phyloP scores from a whole-genome alignment of 169 alveolate species.

The Plasmodium billcollinsi region DNA sequence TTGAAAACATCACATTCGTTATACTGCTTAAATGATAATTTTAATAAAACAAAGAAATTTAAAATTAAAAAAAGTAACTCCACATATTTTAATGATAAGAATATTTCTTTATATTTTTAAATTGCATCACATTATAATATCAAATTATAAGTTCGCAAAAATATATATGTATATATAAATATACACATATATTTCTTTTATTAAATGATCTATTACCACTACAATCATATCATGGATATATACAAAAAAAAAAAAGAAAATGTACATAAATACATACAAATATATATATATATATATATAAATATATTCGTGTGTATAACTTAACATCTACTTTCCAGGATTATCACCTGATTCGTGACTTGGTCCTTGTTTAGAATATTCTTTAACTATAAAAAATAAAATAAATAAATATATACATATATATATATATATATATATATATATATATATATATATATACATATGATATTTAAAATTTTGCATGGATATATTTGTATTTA shows the following conservation, averaged over 20 bases:
- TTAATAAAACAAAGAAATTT: background rate
- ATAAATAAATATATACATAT: background rate
- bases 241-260: no score
- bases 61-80: constrained; percentile 34
- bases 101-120: constrained; percentile 18
- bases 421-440: background rate
- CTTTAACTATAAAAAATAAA: constrained; percentile 50
- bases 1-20: background rate
- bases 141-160: no score
- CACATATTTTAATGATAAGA: constrained; percentile 43
- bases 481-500: no score
- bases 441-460: background rate
- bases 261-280: no score
- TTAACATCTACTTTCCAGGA: background rate
- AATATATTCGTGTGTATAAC: no score
- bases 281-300: no score
- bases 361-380: constrained; percentile 4
- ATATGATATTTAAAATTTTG: background rate
- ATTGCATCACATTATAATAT: background rate
- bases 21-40: background rate
- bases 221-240: no score
- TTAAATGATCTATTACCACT: no score
- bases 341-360: background rate
- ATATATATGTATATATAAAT: background rate
- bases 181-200: no score